phyloP scores from a whole-genome alignment of 495 filamentous ascomycete genomes.

The Xylaria intraflava region DNA sequence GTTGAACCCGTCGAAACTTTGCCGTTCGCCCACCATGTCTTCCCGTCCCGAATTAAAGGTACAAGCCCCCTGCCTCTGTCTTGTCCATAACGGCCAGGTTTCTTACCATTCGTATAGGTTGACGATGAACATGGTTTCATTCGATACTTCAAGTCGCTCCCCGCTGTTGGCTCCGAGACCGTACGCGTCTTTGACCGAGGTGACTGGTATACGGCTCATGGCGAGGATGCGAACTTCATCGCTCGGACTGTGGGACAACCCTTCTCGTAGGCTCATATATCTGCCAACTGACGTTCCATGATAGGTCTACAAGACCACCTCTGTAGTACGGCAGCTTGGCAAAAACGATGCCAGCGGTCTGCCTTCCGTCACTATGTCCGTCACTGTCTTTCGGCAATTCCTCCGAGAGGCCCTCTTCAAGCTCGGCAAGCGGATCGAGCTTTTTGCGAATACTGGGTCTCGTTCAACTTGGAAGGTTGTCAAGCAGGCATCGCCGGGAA shows the following conservation, averaged over 20 bases:
- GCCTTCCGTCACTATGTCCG: slow-evolving; percentile 86
- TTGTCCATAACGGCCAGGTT: neutral
- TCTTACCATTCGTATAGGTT: slow-evolving; percentile 48
- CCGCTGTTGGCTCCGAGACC: slow-evolving; percentile 58
- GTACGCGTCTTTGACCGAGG: slow-evolving; percentile 90
- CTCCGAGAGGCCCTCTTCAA: slow-evolving; percentile 89
- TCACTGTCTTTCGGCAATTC: slow-evolving; percentile 92
- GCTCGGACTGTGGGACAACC: slow-evolving; percentile 58
- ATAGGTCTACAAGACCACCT: slow-evolving; percentile 85
- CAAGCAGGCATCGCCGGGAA: slow-evolving; percentile 91
- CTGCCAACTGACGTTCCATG: slow-evolving; percentile 34
- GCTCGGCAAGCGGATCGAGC: slow-evolving; percentile 83
- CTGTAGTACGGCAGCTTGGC: slow-evolving; percentile 84
- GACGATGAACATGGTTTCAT: slow-evolving; percentile 97
- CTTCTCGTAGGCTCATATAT: neutral
- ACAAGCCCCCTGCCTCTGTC: slow-evolving; percentile 8
- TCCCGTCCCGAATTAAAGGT: slow-evolving; percentile 90
- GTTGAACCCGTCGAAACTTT: neutral
- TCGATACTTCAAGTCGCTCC: slow-evolving; percentile 80
- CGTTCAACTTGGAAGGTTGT: slow-evolving; percentile 84
- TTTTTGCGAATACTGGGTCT: slow-evolving; percentile 67
- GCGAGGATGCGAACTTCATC: slow-evolving; percentile 87
- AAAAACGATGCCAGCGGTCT: slow-evolving; percentile 73
- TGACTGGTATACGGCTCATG: slow-evolving; percentile 93
- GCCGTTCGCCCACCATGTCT: slow-evolving; percentile 61